Conservation (phyloP, 345 rosid species). For the Adansonia digitata region DNA sequence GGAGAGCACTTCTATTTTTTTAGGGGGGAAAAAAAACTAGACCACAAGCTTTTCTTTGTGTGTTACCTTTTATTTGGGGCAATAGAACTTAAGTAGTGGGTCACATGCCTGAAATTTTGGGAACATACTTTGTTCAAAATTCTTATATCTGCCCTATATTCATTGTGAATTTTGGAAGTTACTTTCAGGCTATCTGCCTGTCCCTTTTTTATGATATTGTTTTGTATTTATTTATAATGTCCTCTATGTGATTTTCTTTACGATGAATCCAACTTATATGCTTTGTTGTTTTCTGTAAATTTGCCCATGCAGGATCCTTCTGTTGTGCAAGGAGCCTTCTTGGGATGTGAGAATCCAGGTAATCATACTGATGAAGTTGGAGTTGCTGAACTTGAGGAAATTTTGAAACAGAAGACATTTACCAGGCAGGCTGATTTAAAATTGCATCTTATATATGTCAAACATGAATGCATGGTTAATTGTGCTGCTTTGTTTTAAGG, state of each 20-base stretch:
- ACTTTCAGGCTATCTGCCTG: neutral
- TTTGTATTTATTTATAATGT: neutral
- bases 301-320: slow-evolving; percentile 26
- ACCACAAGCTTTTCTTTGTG: neutral
- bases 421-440: slow-evolving; percentile 47
- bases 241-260: neutral
- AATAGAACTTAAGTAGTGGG: neutral
- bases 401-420: slow-evolving; percentile 68
- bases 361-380: slow-evolving; percentile 28
- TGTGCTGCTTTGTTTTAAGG: neutral
- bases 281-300: slow-evolving; percentile 20
- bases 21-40: too few relatives aligned
- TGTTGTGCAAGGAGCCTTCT: slow-evolving; percentile 23
- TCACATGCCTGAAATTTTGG: neutral
- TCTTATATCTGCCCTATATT: neutral
- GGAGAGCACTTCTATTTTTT: neutral
- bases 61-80: neutral
- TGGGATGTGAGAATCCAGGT: slow-evolving; percentile 23
- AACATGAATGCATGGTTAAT: neutral
- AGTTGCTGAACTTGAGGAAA: slow-evolving; percentile 47
- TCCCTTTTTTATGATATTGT: neutral
- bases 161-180: neutral
- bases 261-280: neutral
- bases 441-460: neutral
- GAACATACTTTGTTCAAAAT: neutral